Evolutionary conservation across 352 stramenopile species (phyloP).

Genomic region (Phytophthora aleatoria): DNA sequence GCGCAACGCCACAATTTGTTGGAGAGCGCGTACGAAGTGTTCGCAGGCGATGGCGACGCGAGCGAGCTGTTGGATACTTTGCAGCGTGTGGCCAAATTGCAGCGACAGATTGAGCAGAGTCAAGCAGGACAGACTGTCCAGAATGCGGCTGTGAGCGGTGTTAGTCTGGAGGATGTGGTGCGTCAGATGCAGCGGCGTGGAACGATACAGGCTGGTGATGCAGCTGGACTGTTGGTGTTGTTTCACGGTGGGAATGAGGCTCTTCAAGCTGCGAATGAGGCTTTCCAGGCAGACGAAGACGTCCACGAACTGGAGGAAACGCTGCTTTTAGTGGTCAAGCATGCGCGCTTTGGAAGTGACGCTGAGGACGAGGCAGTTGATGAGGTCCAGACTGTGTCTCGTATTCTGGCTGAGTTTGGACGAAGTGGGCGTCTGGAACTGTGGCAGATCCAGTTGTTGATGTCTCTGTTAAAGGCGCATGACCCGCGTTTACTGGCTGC

Average conservation of each 20-base stretch:
- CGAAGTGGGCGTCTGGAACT: constrained; percentile 40
- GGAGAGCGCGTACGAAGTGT: constrained; percentile 78
- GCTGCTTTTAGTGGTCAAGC: constrained; percentile 80
- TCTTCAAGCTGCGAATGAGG: constrained; percentile 72
- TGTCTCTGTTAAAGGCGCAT: constrained; percentile 42
- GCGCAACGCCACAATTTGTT: constrained; percentile 62
- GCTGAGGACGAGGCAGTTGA: constrained; percentile 20
- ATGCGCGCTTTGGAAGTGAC: constrained; percentile 62
- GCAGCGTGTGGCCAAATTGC: constrained; percentile 70
- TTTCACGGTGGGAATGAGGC: constrained; percentile 75
- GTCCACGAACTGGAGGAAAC: constrained; percentile 81
- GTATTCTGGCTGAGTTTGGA: constrained; percentile 44
- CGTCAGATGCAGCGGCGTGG: constrained; percentile 68
- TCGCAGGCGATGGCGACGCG: constrained; percentile 55
- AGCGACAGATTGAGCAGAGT: constrained; percentile 52
- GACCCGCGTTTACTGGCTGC: constrained; percentile 61
- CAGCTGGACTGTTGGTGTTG: constrained; percentile 63
- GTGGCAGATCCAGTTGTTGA: constrained; percentile 72
- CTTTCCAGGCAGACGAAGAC: constrained; percentile 73
- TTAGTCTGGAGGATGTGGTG: constrained; percentile 67
- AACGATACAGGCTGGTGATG: constrained; percentile 56
- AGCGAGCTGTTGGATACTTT: constrained; percentile 75
- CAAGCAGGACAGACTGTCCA: constrained; percentile 32
- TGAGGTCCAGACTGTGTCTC: constrained; percentile 31
- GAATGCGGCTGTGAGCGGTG: constrained; percentile 18